Conservation (phyloP, 2,329 filamentous ascomycete genomes). For the Colletotrichum tamarilloi region DNA sequence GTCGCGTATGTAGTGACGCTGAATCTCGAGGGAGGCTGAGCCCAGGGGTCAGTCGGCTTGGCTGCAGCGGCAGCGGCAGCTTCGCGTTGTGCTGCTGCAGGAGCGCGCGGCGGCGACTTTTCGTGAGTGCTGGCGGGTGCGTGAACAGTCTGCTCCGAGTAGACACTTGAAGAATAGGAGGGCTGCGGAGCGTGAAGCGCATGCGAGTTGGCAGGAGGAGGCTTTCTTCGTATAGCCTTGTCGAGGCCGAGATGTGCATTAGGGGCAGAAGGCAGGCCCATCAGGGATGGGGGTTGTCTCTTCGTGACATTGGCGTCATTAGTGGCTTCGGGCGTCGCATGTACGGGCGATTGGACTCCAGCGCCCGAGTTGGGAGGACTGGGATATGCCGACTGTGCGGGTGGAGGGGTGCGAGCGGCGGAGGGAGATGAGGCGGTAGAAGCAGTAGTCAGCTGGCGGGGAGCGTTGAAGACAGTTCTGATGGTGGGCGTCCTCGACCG, state of each 20-base stretch:
- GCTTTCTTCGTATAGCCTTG: slow-evolving; percentile 59
- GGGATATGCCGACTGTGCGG: slow-evolving; percentile 42
- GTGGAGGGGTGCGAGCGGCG: slow-evolving; percentile 30
- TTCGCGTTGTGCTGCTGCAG: neutral
- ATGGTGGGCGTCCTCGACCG: slow-evolving; percentile 42
- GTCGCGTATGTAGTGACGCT: slow-evolving; percentile 73
- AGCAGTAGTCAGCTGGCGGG: slow-evolving; percentile 37
- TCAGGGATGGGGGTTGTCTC: slow-evolving; percentile 27
- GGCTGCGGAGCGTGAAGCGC: slow-evolving; percentile 31
- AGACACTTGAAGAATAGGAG: slow-evolving; percentile 45
- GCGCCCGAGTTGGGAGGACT: slow-evolving; percentile 47
- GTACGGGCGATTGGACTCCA: slow-evolving; percentile 31
- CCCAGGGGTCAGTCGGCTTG: slow-evolving; percentile 51
- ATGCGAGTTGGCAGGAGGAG: slow-evolving; percentile 46
- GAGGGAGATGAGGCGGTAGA: slow-evolving; percentile 37
- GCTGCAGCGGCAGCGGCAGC: neutral
- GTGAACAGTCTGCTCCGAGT: slow-evolving; percentile 40
- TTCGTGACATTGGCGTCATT: slow-evolving; percentile 7
- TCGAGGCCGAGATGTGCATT: slow-evolving; percentile 32
- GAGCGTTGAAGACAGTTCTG: slow-evolving; percentile 43
- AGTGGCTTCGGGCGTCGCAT: slow-evolving; percentile 35
- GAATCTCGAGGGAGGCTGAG: slow-evolving; percentile 69
- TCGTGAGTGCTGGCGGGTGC: slow-evolving; percentile 40
- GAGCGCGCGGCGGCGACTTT: neutral
- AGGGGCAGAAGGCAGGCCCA: slow-evolving; percentile 17